Conservation (phyloP, 2,329 filamentous ascomycete genomes). For the Talaromyces marneffei region DNA sequence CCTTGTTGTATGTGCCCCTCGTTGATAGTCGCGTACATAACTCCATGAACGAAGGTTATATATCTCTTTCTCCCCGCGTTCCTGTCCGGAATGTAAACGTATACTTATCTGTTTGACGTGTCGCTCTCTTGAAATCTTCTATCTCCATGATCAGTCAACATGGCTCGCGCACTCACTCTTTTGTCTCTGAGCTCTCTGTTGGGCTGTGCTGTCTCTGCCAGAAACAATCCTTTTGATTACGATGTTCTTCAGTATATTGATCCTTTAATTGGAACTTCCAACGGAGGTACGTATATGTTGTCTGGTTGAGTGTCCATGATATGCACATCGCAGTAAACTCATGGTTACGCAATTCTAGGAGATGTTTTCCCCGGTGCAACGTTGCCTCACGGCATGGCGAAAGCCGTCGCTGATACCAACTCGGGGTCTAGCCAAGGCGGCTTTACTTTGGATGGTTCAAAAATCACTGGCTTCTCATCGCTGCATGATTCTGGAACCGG, state of each 20-base stretch:
- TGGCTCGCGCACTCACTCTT: slow-evolving; percentile 13
- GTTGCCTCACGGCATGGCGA: slow-evolving; percentile 51
- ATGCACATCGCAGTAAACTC: neutral
- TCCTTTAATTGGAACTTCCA: slow-evolving; percentile 50
- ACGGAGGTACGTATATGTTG: slow-evolving; percentile 34
- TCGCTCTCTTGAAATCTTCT: neutral
- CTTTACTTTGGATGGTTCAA: slow-evolving; percentile 49
- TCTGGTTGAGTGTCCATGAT: neutral
- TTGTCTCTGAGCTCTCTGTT: slow-evolving; percentile 12
- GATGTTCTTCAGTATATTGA: slow-evolving; percentile 44
- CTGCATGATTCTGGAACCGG: slow-evolving; percentile 50
- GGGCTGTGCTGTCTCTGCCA: slow-evolving; percentile 13
- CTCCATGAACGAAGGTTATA: neutral
- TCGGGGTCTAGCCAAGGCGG: slow-evolving; percentile 50
- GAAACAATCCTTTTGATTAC: slow-evolving; percentile 23
- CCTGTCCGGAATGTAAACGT: neutral
- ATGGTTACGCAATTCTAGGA: slow-evolving; percentile 26
- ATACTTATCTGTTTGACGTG: neutral
- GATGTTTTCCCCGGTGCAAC: slow-evolving; percentile 55
- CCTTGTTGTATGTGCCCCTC: neutral
- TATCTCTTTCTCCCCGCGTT: neutral
- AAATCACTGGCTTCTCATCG: slow-evolving; percentile 47
- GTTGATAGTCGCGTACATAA: neutral
- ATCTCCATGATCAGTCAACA: neutral
- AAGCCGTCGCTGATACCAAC: slow-evolving; percentile 52